phyloP scores from a whole-genome alignment of 2,329 filamentous ascomycete genomes.

The Fusarium annulatum region DNA sequence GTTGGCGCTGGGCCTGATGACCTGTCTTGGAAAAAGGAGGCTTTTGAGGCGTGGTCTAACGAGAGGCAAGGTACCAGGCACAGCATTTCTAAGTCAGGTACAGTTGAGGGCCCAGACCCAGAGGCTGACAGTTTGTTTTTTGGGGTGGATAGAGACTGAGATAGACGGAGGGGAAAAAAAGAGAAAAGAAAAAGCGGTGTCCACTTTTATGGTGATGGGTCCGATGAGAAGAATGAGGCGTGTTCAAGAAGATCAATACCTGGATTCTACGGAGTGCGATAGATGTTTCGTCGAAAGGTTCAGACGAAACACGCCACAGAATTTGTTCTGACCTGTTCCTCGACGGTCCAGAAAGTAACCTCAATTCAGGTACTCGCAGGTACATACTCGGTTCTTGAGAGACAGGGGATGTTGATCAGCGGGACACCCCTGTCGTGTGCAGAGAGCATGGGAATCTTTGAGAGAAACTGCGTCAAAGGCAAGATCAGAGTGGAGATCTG shows the following conservation, averaged over 20 bases:
- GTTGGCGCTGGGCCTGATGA: slow-evolving; percentile 27
- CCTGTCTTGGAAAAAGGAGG: slow-evolving; percentile 18
- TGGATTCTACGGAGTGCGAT: not conserved
- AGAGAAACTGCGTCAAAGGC: slow-evolving; percentile 27
- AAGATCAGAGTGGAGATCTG: slow-evolving; percentile 34
- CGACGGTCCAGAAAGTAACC: not conserved
- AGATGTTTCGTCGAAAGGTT: slow-evolving; percentile 15
- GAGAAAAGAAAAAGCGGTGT: slow-evolving; percentile 17
- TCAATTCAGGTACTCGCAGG: slow-evolving; percentile 28
- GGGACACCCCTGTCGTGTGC: slow-evolving; percentile 32
- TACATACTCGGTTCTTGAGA: slow-evolving; percentile 18
- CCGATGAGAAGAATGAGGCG: slow-evolving; percentile 3
- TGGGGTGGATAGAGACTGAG: not conserved
- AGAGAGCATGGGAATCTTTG: slow-evolving; percentile 30
- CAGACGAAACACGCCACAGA: slow-evolving; percentile 10
- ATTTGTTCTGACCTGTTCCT: not conserved
- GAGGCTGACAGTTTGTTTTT: slow-evolving; percentile 8
- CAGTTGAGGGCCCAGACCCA: slow-evolving; percentile 17
- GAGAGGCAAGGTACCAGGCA: slow-evolving; percentile 33
- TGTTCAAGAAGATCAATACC: not conserved
- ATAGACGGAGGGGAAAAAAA: not conserved
- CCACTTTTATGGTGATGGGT: not conserved
- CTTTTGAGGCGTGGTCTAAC: slow-evolving; percentile 22
- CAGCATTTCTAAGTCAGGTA: slow-evolving; percentile 16
- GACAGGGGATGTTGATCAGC: slow-evolving; percentile 38